Percentiles rank a stretch among this genome's conserved stretches.
phyloP scores from a whole-genome alignment of 2,329 filamentous ascomycete genomes.

The Phyllosticta citrichinensis region DNA sequence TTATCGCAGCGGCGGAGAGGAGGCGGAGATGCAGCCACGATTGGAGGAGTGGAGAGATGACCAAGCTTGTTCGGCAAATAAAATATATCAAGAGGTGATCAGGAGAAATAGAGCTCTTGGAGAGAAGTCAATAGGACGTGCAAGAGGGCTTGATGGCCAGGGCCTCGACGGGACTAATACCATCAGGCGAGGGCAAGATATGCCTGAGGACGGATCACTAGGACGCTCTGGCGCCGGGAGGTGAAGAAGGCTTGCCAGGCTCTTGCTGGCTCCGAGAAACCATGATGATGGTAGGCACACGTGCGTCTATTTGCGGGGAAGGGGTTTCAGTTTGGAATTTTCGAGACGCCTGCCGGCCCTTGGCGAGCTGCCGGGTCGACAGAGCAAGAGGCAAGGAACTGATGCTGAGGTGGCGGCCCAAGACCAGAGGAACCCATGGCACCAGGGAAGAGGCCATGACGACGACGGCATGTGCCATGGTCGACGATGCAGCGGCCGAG shows the following conservation, averaged over 20 bases:
- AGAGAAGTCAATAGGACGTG: slow-evolving; percentile 6
- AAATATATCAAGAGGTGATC: slow-evolving; percentile 4
- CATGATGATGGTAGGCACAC: slow-evolving; percentile 10
- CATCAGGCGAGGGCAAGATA: slow-evolving; percentile 11
- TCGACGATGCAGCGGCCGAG: background rate
- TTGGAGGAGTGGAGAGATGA: background rate
- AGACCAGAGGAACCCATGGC: background rate
- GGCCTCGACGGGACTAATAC: slow-evolving; percentile 8
- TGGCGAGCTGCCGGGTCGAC: slow-evolving; percentile 4
- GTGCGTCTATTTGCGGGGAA: slow-evolving; percentile 12
- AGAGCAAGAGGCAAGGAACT: background rate
- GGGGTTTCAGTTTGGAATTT: slow-evolving; percentile 12
- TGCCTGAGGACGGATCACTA: slow-evolving; percentile 9
- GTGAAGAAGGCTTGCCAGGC: slow-evolving; percentile 9
- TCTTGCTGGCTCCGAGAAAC: slow-evolving; percentile 6
- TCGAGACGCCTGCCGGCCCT: slow-evolving; percentile 9
- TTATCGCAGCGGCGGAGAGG: slow-evolving; percentile 1
- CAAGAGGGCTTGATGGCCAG: slow-evolving; percentile 6
- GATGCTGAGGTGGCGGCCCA: background rate
- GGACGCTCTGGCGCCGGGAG: slow-evolving; percentile 8
- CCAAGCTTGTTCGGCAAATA: background rate
- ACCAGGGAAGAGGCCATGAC: background rate
- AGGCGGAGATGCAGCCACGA: slow-evolving; percentile 6
- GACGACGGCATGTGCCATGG: background rate
- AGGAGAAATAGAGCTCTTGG: slow-evolving; percentile 8